Percentiles rank a stretch among this genome's conserved stretches.
phyloP scores from a whole-genome alignment of 805 yeast species.

The Metschnikowia cerradonensis region DNA sequence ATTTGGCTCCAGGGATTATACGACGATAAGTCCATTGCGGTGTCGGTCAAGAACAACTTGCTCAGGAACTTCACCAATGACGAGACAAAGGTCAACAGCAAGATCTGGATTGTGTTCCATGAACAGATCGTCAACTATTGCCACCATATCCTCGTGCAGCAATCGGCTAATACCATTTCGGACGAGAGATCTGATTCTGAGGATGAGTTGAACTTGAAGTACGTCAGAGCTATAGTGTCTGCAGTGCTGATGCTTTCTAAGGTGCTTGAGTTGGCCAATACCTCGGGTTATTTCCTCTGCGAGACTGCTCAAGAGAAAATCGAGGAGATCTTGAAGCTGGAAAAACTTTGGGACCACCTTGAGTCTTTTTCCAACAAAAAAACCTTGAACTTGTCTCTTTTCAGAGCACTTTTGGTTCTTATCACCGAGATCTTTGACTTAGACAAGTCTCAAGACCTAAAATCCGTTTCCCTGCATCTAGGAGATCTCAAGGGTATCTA shows the following conservation, averaged over 20 bases:
- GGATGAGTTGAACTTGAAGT: conserved; percentile 65
- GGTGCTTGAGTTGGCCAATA: conserved; percentile 20
- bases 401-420: conserved; percentile 19
- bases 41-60: conserved; percentile 45
- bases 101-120: conserved; percentile 58
- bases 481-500: conserved; percentile 24
- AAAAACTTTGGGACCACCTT: conserved; percentile 33
- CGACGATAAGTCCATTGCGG: conserved; percentile 67
- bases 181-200: conserved; percentile 68
- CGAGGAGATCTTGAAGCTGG: conserved; percentile 24
- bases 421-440: conserved; percentile 12
- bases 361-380: conserved; percentile 21
- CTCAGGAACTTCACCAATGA: conserved; percentile 53
- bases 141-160: conserved; percentile 49
- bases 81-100: conserved; percentile 42
- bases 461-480: conserved; percentile 13
- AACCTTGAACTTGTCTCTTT: conserved; percentile 28
- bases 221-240: conserved; percentile 51
- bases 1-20: conserved; percentile 66
- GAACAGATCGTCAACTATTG: conserved; percentile 54
- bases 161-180: conserved; percentile 59
- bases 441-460: conserved; percentile 13
- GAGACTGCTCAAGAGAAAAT: conserved; percentile 15
- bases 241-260: conserved; percentile 47
- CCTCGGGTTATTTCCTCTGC: conserved; percentile 10